Evolutionary conservation across 75 land plant species (phyloP).

Genomic region (Chamaecyparis obtusa): DNA sequence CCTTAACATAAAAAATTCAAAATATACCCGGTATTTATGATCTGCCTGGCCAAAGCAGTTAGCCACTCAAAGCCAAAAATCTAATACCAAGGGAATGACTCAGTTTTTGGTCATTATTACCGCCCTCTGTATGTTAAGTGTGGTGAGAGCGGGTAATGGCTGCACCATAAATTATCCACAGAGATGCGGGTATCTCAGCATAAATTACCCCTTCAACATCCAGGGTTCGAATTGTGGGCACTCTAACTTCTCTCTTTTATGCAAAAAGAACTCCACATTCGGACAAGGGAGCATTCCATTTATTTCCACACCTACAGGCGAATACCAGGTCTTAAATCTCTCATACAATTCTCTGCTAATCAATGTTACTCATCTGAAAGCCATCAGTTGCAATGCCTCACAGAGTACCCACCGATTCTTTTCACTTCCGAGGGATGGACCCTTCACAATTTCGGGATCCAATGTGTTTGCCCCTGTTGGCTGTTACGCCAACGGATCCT

Average conservation of each 20-base stretch:
- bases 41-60: too few relatives aligned
- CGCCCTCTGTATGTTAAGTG: background rate
- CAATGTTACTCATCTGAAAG: background rate
- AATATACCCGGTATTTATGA: too few relatives aligned
- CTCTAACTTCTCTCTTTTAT: background rate
- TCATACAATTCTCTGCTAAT: background rate
- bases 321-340: background rate
- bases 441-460: background rate
- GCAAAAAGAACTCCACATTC: background rate
- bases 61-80: too few relatives aligned
- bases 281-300: background rate
- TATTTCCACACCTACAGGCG: background rate
- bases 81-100: too few relatives aligned
- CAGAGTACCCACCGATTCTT: background rate
- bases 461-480: background rate
- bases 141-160: background rate
- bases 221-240: background rate
- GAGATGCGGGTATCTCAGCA: background rate
- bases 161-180: background rate
- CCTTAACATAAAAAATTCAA: too few relatives aligned
- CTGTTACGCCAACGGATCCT: background rate
- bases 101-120: background rate
- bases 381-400: background rate
- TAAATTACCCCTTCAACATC: background rate
- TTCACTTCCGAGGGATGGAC: background rate